These are phyloP conservation scores for Tilletia walkeri DNA, from an alignment of 1,284 basidiomycete genomes.

Conservation along the genomic window DNA sequence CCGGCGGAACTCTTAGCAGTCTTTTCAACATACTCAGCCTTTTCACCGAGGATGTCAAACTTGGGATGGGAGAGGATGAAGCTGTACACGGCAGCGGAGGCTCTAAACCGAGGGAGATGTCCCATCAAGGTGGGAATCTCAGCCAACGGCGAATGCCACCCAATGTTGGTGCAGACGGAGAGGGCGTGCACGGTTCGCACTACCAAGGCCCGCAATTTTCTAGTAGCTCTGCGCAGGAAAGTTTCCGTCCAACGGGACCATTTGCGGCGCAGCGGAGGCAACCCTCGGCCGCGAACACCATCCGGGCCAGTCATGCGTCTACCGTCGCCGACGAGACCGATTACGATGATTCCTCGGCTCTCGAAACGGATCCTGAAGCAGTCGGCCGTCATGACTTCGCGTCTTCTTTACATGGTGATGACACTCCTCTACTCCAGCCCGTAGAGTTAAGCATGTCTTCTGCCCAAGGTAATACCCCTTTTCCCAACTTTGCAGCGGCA, in stretches of 20 bases:
- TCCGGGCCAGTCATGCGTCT: background rate
- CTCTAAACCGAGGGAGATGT: too few relatives aligned
- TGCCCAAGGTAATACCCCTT: conserved; percentile 41
- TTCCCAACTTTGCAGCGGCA: conserved; percentile 33
- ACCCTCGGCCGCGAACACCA: background rate
- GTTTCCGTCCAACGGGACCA: too few relatives aligned
- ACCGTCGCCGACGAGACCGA: background rate
- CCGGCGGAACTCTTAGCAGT: conserved; percentile 76
- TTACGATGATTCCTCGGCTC: background rate
- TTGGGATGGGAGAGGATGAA: conserved; percentile 61
- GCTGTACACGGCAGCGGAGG: background rate
- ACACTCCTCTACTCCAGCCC: too few relatives aligned
- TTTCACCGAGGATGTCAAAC: conserved; percentile 94
- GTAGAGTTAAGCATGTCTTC: conserved; percentile 37
- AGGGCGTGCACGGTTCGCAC: too few relatives aligned
- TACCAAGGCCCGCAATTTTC: too few relatives aligned
- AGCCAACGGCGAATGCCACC: too few relatives aligned
- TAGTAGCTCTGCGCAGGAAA: too few relatives aligned
- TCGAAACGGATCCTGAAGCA: background rate
- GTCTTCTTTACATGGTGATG: too few relatives aligned
- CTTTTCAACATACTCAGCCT: conserved; percentile 91
- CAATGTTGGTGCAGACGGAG: too few relatives aligned
- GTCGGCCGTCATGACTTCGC: background rate
- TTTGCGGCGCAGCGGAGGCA: background rate
- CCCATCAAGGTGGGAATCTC: too few relatives aligned